Evolutionary conservation across 208 protist species (phyloP).

Genomic region (Leishmania turanica): DNA sequence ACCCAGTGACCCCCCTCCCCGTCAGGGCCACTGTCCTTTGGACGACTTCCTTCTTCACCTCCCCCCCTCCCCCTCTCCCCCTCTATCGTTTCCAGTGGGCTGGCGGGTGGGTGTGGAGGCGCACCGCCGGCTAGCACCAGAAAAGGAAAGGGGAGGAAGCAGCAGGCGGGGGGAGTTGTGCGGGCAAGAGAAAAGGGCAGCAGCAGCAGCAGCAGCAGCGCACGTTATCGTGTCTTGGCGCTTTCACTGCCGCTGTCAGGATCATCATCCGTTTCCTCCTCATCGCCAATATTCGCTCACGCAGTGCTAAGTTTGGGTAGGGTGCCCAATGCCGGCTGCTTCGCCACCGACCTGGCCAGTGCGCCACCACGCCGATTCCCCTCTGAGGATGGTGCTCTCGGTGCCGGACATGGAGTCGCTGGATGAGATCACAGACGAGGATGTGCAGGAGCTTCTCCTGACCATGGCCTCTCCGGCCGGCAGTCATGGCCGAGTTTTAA

Average conservation of each 20-base stretch:
- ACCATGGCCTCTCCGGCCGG: slow-evolving; percentile 2
- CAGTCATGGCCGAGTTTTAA: not conserved
- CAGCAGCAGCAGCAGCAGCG: not conserved
- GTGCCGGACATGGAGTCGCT: slow-evolving; percentile 37
- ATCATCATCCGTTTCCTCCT: too few relatives aligned
- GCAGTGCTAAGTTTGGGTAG: not conserved
- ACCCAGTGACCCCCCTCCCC: not conserved
- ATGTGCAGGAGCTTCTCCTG: slow-evolving; percentile 35
- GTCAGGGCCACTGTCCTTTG: not conserved
- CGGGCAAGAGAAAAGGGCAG: not conserved
- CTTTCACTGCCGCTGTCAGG: too few relatives aligned
- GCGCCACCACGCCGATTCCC: slow-evolving; percentile 4
- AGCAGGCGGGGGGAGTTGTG: not conserved
- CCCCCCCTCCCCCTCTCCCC: too few relatives aligned
- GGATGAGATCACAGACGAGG: slow-evolving; percentile 33
- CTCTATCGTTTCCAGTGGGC: not conserved
- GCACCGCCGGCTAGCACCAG: not conserved
- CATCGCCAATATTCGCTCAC: not conserved
- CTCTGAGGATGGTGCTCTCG: slow-evolving; percentile 21
- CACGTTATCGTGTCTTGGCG: not conserved
- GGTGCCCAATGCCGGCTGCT: slow-evolving; percentile 1
- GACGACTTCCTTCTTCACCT: not conserved
- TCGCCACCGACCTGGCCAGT: not conserved
- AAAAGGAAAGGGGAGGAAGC: not conserved
- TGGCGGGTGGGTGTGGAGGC: not conserved